A percentile compares a stretch with the other conserved stretches of the same genome.
Conservation (phyloP, 169 alveolate species). For the Eimeria maxima region DNA sequence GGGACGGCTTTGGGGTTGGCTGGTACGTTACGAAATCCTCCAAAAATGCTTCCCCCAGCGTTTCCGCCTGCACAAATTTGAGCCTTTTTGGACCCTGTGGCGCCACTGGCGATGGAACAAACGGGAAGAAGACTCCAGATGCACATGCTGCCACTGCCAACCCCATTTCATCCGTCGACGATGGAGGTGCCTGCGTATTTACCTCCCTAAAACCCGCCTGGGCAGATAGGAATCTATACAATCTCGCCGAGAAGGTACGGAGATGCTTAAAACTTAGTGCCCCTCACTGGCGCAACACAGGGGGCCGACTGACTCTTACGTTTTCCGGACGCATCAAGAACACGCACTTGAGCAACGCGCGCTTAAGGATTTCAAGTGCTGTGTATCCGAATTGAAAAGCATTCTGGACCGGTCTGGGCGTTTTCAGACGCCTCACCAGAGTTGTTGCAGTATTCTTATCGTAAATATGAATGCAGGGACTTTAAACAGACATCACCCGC, state of each 20-base stretch:
- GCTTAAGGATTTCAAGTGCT: not conserved
- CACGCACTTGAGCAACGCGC: not conserved
- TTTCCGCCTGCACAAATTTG: not conserved
- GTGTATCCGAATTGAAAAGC: not conserved
- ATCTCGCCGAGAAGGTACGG: conserved; percentile 78
- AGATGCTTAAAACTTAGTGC: not conserved
- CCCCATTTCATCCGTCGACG: conserved; percentile 9
- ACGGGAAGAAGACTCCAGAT: not conserved
- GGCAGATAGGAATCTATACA: conserved; percentile 81
- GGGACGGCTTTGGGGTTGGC: conserved; percentile 84
- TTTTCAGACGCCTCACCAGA: not conserved
- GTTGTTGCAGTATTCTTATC: not conserved
- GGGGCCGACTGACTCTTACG: not conserved
- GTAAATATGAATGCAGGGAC: not conserved
- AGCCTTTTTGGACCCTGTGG: conserved; percentile 11
- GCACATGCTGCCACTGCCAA: not conserved
- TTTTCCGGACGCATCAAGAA: not conserved
- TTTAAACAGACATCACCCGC: not conserved
- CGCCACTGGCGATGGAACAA: not conserved
- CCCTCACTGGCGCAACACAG: not conserved
- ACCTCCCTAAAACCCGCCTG: conserved; percentile 84
- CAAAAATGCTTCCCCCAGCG: too few species aligned
- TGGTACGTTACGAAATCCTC: conserved; percentile 68
- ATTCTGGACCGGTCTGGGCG: not conserved
- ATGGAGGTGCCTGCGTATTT: conserved; percentile 81